A percentile compares a stretch with the other conserved stretches of the same genome.
Evolutionary conservation across 495 filamentous ascomycete genomes (phyloP).

Genomic region (Neurospora intermedia): DNA sequence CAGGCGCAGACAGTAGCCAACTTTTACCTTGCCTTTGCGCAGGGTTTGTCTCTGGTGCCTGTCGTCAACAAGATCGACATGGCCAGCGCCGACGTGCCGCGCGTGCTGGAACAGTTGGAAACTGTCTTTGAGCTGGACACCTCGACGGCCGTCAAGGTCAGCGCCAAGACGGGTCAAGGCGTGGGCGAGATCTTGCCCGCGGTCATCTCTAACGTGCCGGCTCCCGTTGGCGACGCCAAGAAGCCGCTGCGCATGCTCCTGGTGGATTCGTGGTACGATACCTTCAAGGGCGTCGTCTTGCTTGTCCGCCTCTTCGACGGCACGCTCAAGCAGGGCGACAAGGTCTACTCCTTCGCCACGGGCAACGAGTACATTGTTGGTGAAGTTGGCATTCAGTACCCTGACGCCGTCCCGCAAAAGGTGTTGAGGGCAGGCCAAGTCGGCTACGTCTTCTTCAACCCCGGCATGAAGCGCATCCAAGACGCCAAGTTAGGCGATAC

Average conservation of each 20-base stretch:
- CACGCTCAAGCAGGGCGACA: constrained; percentile 68
- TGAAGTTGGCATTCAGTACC: constrained; percentile 95
- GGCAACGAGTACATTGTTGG: constrained; percentile 81
- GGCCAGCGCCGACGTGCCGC: constrained; percentile 70
- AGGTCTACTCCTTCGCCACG: constrained; percentile 75
- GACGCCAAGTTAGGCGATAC: constrained; percentile 96
- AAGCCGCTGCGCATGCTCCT: constrained; percentile 74
- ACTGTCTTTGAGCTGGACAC: constrained; percentile 81
- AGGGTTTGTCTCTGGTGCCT: constrained; percentile 75
- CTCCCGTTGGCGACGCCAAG: constrained; percentile 58
- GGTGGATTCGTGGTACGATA: constrained; percentile 97
- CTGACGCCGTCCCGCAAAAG: constrained; percentile 71
- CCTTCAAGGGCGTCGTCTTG: constrained; percentile 86
- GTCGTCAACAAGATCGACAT: constrained; percentile 96
- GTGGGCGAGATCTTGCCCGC: constrained; percentile 70
- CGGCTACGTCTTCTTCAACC: constrained; percentile 93
- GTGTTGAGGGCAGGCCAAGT: constrained; percentile 83
- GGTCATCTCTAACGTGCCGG: constrained; percentile 75
- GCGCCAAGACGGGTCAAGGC: constrained; percentile 87
- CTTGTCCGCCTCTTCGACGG: constrained; percentile 91
- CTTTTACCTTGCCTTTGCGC: constrained; percentile 92
- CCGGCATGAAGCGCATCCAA: constrained; percentile 91
- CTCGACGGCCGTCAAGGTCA: constrained; percentile 69
- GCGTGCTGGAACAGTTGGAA: constrained; percentile 77
- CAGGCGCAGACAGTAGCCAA: constrained; percentile 96